Evolutionary conservation across 2,329 filamentous ascomycete genomes (phyloP).

Genomic region (Paecilomyces sp.): DNA sequence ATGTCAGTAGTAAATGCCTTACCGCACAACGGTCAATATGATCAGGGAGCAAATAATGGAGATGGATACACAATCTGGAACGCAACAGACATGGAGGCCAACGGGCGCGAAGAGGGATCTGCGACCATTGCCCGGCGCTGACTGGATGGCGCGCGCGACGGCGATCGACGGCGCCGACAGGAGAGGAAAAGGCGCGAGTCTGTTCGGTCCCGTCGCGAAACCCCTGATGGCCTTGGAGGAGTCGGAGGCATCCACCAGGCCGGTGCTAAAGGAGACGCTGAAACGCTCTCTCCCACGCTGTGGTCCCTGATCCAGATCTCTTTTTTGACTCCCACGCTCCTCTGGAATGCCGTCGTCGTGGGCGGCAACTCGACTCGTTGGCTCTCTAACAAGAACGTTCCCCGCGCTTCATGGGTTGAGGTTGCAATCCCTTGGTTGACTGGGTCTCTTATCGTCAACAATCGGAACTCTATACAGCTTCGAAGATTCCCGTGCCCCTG

Average conservation of each 20-base stretch:
- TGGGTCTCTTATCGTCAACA: not conserved
- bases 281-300: slow-evolving; percentile 1
- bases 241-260: not conserved
- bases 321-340: slow-evolving; percentile 13
- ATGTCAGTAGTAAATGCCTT: not conserved
- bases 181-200: not conserved
- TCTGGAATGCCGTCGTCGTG: slow-evolving; percentile 9
- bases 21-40: not conserved
- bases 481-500: not conserved
- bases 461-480: not conserved
- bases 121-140: not conserved
- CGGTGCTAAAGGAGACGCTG: not conserved
- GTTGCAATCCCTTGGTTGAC: not conserved
- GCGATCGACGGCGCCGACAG: not conserved
- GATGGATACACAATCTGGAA: not conserved
- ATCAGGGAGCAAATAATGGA: not conserved
- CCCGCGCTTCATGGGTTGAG: not conserved
- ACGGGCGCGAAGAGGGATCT: not conserved
- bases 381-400: not conserved
- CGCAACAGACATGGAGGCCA: not conserved
- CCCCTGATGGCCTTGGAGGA: not conserved
- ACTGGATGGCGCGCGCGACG: not conserved
- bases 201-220: not conserved
- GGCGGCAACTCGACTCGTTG: slow-evolving; percentile 5
- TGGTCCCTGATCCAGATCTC: not conserved